Base-by-base conservation (phyloP, 495 filamentous ascomycete genomes). In the Echria macrotheca region DNA sequence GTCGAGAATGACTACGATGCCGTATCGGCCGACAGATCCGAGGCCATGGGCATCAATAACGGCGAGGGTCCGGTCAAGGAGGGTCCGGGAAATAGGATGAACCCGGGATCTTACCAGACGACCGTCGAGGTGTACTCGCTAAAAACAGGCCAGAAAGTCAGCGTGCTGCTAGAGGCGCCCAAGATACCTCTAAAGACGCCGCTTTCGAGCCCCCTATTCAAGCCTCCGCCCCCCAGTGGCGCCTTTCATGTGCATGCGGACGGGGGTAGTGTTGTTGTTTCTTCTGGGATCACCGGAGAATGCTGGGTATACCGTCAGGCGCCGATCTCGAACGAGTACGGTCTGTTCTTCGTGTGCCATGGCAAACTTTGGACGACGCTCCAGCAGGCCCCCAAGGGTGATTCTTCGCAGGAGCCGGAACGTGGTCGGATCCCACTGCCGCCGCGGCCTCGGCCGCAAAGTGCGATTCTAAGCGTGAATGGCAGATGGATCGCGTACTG, bases 331-430 rank as follows among this genome's bases (percentile, higher is more conserved):
- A 55, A 59, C 56, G 67, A 71, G 11, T 47, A 56, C 5, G 47
- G 61, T 5, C 47, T 63, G n/a, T 52, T 64, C 23, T 93, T 91
- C 65, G 57, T 67, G 43, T 83, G 78, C 58, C 67, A 90, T 26
- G 90, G 84, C 5, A 96, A 96, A 64, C 70, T 87, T 5, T 96
- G 90, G 90, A 95, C 90, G 1, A 81, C 78, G 17, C 72, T 91
- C 17, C 85, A 90, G 58, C 72, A 78, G 22, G 48, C 60, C 5
- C 63, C 52, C 23, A 65, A 59, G 69, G 76, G 55, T 64, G 77
- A 69, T 57, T 57, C 58, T 17, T 52, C 70, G 14, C 71, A 69
- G 48, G 79, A 81, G 14, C 37, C 59, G n/a, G 68, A 71, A 42
- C 59, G 59, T 38, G 65, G 64, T 48, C 67, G 61, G 45, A 59